Base-by-base conservation (phyloP, 164 flowering plant genomes). In the Umbellularia californica region DNA sequence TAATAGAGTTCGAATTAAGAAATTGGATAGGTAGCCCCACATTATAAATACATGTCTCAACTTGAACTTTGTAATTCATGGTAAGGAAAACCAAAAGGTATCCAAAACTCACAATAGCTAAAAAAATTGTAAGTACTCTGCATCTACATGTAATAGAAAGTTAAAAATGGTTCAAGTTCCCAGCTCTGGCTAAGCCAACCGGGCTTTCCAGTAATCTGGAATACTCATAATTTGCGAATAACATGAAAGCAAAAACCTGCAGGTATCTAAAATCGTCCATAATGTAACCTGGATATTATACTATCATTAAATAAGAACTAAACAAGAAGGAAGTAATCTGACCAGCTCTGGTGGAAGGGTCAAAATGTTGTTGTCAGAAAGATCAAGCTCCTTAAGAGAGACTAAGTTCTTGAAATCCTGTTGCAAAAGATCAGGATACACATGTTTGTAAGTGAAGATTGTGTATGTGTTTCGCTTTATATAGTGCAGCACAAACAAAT, bases 331-430 rank as follows among this genome's bases (percentile, higher is more conserved):
- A 27, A 30, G 71, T 33, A 73, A 75, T 25, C 92, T 83, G 3
- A 95, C 99, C 93, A 95, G 83, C 76, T 91, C 87, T 13, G 91
- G 85, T 17, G 98, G 96, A 71, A 95, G 94, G 47, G 87, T 33
- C 20, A 88, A 60, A 33, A 93, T 93, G 79, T 85, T 86, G 77
- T 95, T 95, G 85, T 93, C 91, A 69, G 96, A 90, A 25, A 93
- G 81, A 80, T 88, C 88, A 65, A 95, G 90, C 86, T 90, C 95
- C 15, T 76, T 78, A n/a, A 95, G 93, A 78, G 91, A 82, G 51
- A 86, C 84, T 22, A 92, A 82, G 84, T 82, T 82, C 83, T 85
- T 83, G 58, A 95, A 74, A 63, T 85, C 93, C 99, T 95, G 93
- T 82, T 83, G 19, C 33, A 66, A 41, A 15, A 20, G 20, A 55